Conservation (phyloP, 805 yeast genomes). For the Metschnikowia borealis region DNA sequence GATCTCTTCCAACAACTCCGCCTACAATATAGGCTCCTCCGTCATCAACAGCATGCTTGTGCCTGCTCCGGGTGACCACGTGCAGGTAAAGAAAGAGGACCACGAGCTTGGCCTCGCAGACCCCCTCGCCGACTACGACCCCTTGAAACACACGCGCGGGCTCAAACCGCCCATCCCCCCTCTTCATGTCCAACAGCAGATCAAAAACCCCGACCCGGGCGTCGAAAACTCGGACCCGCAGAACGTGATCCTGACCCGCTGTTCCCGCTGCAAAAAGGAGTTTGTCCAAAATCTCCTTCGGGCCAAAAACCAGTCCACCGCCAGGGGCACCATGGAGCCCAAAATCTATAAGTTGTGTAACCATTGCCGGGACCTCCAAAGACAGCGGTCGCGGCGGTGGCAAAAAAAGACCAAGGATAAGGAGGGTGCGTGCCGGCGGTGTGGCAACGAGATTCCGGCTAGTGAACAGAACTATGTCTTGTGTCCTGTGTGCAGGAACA, state of each 20-base stretch:
- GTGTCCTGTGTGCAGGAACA: constrained; percentile 57
- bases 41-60: constrained; percentile 7
- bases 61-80: constrained; percentile 7
- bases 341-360: constrained; percentile 54
- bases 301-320: constrained; percentile 24
- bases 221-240: constrained; percentile 7
- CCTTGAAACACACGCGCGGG: constrained; percentile 6
- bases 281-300: constrained; percentile 44
- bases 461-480: constrained; percentile 52
- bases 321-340: constrained; percentile 33
- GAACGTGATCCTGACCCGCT: constrained; percentile 21
- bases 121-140: constrained; percentile 6
- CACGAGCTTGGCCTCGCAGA: not conserved
- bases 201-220: constrained; percentile 19
- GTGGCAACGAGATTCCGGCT: constrained; percentile 52
- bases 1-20: constrained; percentile 4
- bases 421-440: constrained; percentile 60
- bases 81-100: constrained; percentile 11
- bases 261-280: constrained; percentile 59
- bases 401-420: constrained; percentile 57
- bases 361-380: constrained; percentile 61
- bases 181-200: constrained; percentile 40
- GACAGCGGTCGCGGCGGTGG: constrained; percentile 63
- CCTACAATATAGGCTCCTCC: constrained; percentile 12
- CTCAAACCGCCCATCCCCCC: constrained; percentile 38